A percentile compares a stretch with the other conserved stretches of the same genome.
These are phyloP conservation scores for Penicillium carneum DNA, from an alignment of 2,329 filamentous ascomycete species.

Conservation along the genomic window DNA sequence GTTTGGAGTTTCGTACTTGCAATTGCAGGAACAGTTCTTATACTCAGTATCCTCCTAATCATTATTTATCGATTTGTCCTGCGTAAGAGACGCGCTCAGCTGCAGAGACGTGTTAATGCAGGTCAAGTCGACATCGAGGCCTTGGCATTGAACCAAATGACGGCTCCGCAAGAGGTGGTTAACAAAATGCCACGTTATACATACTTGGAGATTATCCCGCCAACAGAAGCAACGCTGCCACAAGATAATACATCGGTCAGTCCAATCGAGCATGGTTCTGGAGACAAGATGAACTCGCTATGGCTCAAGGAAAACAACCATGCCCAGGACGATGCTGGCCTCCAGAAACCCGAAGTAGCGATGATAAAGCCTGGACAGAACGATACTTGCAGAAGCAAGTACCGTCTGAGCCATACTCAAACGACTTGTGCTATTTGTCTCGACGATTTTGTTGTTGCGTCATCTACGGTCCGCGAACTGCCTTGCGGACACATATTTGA, in stretches of 20 bases:
- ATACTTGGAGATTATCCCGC: constrained; percentile 61
- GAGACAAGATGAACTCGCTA: constrained; percentile 8
- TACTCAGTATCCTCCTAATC: constrained; percentile 72
- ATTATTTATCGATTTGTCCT: constrained; percentile 77
- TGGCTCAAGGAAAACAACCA: constrained; percentile 1
- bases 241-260: constrained; percentile 14
- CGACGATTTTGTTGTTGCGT: constrained; percentile 74
- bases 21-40: constrained; percentile 77
- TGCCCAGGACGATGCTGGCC: constrained; percentile 8
- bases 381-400: constrained; percentile 22
- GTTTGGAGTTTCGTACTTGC: constrained; percentile 84
- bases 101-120: constrained; percentile 73
- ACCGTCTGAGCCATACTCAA: constrained; percentile 66
- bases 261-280: constrained; percentile 13
- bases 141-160: constrained; percentile 81
- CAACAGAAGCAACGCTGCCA: constrained; percentile 8
- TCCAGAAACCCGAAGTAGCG: constrained; percentile 24
- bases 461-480: constrained; percentile 80
- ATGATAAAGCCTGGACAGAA: constrained; percentile 18
- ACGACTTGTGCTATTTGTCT: constrained; percentile 89
- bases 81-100: constrained; percentile 69
- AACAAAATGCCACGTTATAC: constrained; percentile 78
- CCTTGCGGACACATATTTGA: constrained; percentile 94
- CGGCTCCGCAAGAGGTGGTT: constrained; percentile 75
- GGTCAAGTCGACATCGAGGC: constrained; percentile 88